A percentile compares a stretch with the other conserved stretches of the same genome.
Conservation (phyloP, 2,329 filamentous ascomycete species). For the Tolypocladium endophyticum region DNA sequence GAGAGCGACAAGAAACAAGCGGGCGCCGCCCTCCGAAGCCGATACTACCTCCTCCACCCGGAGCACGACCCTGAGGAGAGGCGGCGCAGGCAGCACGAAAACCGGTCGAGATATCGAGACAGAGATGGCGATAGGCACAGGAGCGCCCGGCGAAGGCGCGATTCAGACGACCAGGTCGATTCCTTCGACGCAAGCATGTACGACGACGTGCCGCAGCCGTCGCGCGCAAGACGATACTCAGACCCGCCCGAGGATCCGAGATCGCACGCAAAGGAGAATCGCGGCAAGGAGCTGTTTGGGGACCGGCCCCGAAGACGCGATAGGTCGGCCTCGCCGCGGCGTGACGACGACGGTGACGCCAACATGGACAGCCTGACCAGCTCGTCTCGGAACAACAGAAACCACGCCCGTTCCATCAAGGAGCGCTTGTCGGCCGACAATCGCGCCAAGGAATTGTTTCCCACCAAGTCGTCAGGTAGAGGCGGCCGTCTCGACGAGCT, state of each 20-base stretch:
- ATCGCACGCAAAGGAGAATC: slow-evolving; percentile 27
- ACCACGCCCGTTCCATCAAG: slow-evolving; percentile 21
- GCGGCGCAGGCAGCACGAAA: slow-evolving; percentile 44
- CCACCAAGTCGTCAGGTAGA: slow-evolving; percentile 17
- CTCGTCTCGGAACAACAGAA: slow-evolving; percentile 23
- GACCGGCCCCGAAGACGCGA: slow-evolving; percentile 24
- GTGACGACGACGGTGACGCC: slow-evolving; percentile 30
- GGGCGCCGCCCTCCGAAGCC: slow-evolving; percentile 69
- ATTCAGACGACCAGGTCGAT: slow-evolving; percentile 38
- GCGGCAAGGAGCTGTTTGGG: slow-evolving; percentile 55
- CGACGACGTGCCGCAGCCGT: slow-evolving; percentile 49
- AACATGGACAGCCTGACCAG: slow-evolving; percentile 21
- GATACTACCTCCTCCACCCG: slow-evolving; percentile 87
- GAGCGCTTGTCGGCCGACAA: slow-evolving; percentile 19
- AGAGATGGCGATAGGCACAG: slow-evolving; percentile 29
- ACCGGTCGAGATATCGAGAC: slow-evolving; percentile 54
- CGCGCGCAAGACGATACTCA: slow-evolving; percentile 14
- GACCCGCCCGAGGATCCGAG: slow-evolving; percentile 15
- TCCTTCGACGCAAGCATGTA: slow-evolving; percentile 71
- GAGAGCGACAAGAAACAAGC: slow-evolving; percentile 68
- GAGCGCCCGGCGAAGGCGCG: slow-evolving; percentile 22
- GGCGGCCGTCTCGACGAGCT: slow-evolving; percentile 25
- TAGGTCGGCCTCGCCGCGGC: slow-evolving; percentile 41
- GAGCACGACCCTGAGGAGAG: slow-evolving; percentile 76
- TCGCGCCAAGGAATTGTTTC: slow-evolving; percentile 28